Base-by-base conservation (phyloP, 179 eudicot genomes). In the Silene coronaria region DNA sequence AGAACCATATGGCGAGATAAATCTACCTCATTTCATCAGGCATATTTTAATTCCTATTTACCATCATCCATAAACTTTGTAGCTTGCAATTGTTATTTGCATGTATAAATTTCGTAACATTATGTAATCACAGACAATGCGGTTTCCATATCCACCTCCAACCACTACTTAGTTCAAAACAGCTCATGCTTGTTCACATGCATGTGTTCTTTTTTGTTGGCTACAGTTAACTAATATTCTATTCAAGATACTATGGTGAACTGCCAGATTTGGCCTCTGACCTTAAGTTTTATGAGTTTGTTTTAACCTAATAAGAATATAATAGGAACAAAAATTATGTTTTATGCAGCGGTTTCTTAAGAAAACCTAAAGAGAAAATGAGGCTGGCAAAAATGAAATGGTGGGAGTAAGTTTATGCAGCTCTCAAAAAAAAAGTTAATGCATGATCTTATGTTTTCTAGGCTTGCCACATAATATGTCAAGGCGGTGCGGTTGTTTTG, bases 381-480 rank as follows among this genome's bases (percentile, higher is more conserved):
- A 51, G 57, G 19, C 57, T 51, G 16, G 16, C 6, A 59, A 59
- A 59, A 59, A 22, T 22, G 64, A 51, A 51, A 13, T 48, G 55
- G 55, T 16, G 24, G 17, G 63, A 53, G 45, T 53, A 26, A 30
- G 32, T 4, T 34, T 24, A 1, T 2, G 58, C 22, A 68, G 23
- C 14, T 76, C 53, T n/a, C 53, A 26, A 38, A 70, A 42, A 27
- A n/a, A 61, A 51, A 73, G 68, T 53, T 72, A 9, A 61, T 22
- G 45, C 21, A 57, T 23, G 48, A 45, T 75, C 58, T 34, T 11
- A 38, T 38, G 38, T 10, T 22, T 38, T 26, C 30, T 30, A 23
- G 55, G 46, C 55, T 68, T 38, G 30, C 27, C 57, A 42, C 34
- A 73, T 23, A 7, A 21, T 57, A 21, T 17, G 21, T 21, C 21